Conservation (phyloP, 2,329 filamentous ascomycete species). For the Aspergillus sergii region DNA sequence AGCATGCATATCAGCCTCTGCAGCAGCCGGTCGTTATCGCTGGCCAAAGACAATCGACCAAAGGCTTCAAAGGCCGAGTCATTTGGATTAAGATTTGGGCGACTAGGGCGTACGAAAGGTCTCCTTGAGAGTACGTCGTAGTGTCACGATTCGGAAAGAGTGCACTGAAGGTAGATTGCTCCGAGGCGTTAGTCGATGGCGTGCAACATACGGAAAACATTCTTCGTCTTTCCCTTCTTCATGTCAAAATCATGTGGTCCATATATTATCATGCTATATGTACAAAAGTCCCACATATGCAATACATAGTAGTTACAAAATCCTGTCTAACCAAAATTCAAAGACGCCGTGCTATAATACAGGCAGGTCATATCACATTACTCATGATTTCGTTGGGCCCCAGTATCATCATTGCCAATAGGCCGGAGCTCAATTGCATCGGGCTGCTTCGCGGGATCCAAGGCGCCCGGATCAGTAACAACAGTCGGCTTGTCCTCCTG, state of each 20-base stretch:
- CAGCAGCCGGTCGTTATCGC: too few relatives aligned
- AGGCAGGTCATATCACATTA: constrained; percentile 19
- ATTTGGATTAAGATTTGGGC: too few relatives aligned
- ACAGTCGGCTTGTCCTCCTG: constrained; percentile 2
- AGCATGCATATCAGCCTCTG: too few relatives aligned
- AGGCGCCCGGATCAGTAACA: not conserved
- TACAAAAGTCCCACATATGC: constrained; percentile 1
- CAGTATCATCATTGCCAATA: constrained; percentile 4
- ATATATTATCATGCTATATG: constrained; percentile 6
- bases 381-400: constrained; percentile 15
- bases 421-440: constrained; percentile 20
- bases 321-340: not conserved
- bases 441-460: constrained; percentile 12
- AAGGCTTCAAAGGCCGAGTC: too few relatives aligned
- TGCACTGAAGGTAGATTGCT: too few relatives aligned
- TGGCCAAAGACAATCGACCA: too few relatives aligned
- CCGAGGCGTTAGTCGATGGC: too few relatives aligned
- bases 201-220: too few relatives aligned
- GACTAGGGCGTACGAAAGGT: too few relatives aligned
- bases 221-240: too few relatives aligned
- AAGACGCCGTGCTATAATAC: constrained; percentile 7
- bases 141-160: too few relatives aligned
- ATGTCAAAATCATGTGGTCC: not conserved
- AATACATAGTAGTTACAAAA: constrained; percentile 8
- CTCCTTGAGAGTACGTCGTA: too few relatives aligned